Evolutionary conservation across 2,329 filamentous ascomycete species (phyloP), one percentile per base, ranked within the genome.

Genomic region (Apiospora saccharicola): DNA sequence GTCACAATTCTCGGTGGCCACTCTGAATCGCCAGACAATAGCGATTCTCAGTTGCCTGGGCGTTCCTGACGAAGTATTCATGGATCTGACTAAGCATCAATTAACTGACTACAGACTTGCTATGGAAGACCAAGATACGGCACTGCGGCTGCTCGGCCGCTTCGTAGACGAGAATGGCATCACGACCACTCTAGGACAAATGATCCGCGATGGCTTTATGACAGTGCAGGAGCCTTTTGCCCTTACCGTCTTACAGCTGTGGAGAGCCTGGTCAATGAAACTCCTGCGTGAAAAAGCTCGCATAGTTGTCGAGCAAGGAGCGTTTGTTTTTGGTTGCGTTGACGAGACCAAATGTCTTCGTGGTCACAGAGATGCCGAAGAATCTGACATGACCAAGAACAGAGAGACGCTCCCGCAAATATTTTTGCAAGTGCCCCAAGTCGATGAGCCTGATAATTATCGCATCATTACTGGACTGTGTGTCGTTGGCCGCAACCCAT

Each of bases 271-370:
- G 93, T 94, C 92, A 0, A 89, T 98, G 76, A 98, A 97, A 78
- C 89, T 93, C 16, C 87, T 99, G 24, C 98, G 98, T 77, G 95
- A 98, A 76, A 98, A 98, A 77, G 95, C 96, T 0, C 92, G 93
- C 41, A 94, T 99, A 61, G 87, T 91, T 1, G 88, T 99, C 13
- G 91, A 94, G 8, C 83, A 96, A 72, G 95, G 96, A 1, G 95
- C 95, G 0, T 97, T 97, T 79, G 86, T 98, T 0, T 88, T 98
- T 8, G 96, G 96, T 3, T 95, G 94, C 74, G 90, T 96, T 7
- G 96, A 99, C 76, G 96, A 99, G 81, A 96, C 93, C 0, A 88
- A 85, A 1, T 92, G 88, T 0, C 83, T 99, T 12, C 87, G 90
- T 73, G 96, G 96, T 0, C 90, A 97, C 77, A 90, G 85, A 44